phyloP scores from a whole-genome alignment of 148 eudicot genomes.

The Dysphania ambrosioides region DNA sequence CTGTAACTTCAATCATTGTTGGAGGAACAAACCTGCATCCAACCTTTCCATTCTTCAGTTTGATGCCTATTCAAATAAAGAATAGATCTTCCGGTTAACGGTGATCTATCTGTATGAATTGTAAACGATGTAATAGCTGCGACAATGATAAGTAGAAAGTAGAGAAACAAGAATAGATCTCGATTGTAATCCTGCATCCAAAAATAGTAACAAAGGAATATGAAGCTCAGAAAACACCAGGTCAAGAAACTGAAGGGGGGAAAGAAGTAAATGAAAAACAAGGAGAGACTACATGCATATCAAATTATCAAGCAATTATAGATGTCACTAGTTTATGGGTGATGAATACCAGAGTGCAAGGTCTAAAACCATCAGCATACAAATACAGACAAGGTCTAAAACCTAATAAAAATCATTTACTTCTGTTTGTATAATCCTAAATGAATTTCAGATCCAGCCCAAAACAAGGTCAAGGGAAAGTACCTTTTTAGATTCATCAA shows the following conservation, averaged over 20 bases:
- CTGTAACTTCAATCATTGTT: background rate
- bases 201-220: conserved; percentile 11
- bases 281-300: conserved; percentile 1
- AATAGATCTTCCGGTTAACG: conserved; percentile 72
- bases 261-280: background rate
- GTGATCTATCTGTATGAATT: conserved; percentile 79
- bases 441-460: background rate
- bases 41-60: conserved; percentile 99
- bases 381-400: background rate
- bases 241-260: background rate
- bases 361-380: background rate
- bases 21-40: conserved; percentile 84
- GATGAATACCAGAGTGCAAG: background rate
- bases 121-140: conserved; percentile 76
- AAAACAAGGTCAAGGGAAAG: conserved; percentile 1
- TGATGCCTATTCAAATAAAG: conserved; percentile 91
- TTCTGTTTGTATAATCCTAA: background rate
- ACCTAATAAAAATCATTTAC: background rate
- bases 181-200: conserved; percentile 79
- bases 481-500: conserved; percentile 79
- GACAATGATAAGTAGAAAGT: conserved; percentile 79
- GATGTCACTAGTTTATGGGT: background rate
- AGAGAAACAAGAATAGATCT: conserved; percentile 90
- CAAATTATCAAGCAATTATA: background rate
- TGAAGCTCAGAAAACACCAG: background rate